phyloP scores from a whole-genome alignment of 352 stramenopile genomes.

The Globisporangium paddicum region DNA sequence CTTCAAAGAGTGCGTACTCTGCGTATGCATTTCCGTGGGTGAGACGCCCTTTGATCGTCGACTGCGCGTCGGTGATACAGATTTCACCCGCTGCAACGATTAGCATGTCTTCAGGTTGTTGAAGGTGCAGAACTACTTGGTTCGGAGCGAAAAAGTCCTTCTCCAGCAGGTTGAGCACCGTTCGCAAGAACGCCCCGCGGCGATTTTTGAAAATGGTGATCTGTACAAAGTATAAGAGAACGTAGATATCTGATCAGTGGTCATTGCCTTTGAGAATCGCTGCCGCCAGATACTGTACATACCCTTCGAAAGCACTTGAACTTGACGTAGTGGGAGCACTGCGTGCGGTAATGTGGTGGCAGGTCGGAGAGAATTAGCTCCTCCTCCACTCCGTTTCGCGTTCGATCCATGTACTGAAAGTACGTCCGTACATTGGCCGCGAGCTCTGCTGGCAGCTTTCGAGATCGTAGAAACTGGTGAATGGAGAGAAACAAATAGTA shows the following conservation, averaged over 20 bases:
- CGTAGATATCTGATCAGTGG: no score
- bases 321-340: constrained; percentile 48
- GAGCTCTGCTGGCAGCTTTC: constrained; percentile 30
- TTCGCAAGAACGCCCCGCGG: constrained; percentile 47
- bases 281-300: no score
- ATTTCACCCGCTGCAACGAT: constrained; percentile 45
- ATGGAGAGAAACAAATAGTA: background rate
- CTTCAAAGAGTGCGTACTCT: constrained; percentile 45
- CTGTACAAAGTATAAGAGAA: no score
- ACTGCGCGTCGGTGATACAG: constrained; percentile 20
- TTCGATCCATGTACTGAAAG: constrained; percentile 75
- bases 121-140: constrained; percentile 22
- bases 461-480: constrained; percentile 34
- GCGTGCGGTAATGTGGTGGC: constrained; percentile 40
- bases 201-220: constrained; percentile 41
- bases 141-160: constrained; percentile 47
- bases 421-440: constrained; percentile 36
- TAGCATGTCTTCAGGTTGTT: constrained; percentile 48
- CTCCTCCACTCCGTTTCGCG: constrained; percentile 50
- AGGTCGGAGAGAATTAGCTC: constrained; percentile 38
- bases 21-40: constrained; percentile 33
- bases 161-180: constrained; percentile 34
- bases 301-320: constrained; percentile 39
- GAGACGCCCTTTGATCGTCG: constrained; percentile 18
- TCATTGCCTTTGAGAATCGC: no score